These are phyloP conservation scores for Phytophthora chlamydospora DNA, from an alignment of 352 stramenopile species.

Conservation along the genomic window DNA sequence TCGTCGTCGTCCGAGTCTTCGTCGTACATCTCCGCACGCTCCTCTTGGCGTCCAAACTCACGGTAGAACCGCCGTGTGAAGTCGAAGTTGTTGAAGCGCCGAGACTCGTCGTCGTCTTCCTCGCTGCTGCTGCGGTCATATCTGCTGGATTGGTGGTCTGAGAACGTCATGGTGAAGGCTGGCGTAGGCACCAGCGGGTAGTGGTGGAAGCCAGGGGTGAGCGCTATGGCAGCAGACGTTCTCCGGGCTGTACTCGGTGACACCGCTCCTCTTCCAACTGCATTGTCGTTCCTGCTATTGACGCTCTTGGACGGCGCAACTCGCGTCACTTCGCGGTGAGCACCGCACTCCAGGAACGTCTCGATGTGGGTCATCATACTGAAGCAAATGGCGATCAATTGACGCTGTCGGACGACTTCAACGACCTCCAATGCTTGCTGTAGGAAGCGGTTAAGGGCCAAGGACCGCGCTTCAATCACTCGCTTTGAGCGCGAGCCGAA, in stretches of 20 bases:
- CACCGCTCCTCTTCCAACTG: constrained; percentile 1
- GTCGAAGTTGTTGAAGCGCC: constrained; percentile 39
- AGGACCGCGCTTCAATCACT: constrained; percentile 68
- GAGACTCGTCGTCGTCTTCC: constrained; percentile 31
- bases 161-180: constrained; percentile 32
- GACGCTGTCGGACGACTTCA: constrained; percentile 59
- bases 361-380: constrained; percentile 76
- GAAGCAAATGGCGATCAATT: constrained; percentile 76
- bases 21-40: constrained; percentile 19
- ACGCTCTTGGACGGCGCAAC: constrained; percentile 13
- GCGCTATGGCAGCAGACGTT: constrained; percentile 29
- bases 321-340: constrained; percentile 29
- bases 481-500: constrained; percentile 73
- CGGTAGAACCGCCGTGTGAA: constrained; percentile 46
- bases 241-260: constrained; percentile 32
- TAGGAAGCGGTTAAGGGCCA: constrained; percentile 68
- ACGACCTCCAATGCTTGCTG: constrained; percentile 58
- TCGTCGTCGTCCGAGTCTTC: constrained; percentile 59
- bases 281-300: constrained; percentile 5
- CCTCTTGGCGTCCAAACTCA: constrained; percentile 36
- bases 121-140: constrained; percentile 20
- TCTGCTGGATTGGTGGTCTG: constrained; percentile 21
- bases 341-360: constrained; percentile 59
- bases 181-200: constrained; percentile 33
- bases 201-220: constrained; percentile 34